Percentiles rank a stretch among this genome's conserved stretches.
phyloP scores from a whole-genome alignment of 2,329 filamentous ascomycete genomes.

The Chalaropsis ovoidea region DNA sequence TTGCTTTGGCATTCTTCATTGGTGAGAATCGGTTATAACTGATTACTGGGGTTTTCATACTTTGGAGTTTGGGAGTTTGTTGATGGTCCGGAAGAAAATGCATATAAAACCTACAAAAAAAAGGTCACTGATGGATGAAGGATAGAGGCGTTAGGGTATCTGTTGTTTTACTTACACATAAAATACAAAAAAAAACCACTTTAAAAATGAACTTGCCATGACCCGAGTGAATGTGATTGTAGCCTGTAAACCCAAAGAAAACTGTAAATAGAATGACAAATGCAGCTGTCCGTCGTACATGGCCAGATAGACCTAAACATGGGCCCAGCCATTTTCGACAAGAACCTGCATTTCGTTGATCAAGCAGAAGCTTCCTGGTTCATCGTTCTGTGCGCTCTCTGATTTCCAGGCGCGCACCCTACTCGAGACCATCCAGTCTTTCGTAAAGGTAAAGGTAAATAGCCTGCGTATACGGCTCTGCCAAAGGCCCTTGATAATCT shows the following conservation, averaged over 20 bases:
- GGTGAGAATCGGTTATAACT: no score
- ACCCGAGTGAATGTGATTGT: neutral
- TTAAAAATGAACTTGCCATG: neutral
- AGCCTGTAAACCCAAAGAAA: neutral
- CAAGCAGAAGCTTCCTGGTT: conserved; percentile 43
- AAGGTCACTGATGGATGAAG: neutral
- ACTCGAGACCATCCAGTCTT: conserved; percentile 32
- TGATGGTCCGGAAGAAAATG: no score
- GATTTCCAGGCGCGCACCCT: conserved; percentile 36
- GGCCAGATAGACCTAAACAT: conserved; percentile 35
- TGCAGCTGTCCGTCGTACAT: neutral
- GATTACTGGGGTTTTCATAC: no score
- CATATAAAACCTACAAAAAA: no score
- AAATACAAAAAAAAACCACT: neutral
- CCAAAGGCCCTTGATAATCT: conserved; percentile 49
- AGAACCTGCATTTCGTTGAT: conserved; percentile 54
- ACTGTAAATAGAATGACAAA: no score
- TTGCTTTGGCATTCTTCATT: no score
- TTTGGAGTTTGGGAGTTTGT: no score
- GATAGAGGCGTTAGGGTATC: neutral
- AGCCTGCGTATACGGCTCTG: conserved; percentile 45
- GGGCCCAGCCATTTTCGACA: conserved; percentile 48
- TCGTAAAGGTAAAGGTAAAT: conserved; percentile 29
- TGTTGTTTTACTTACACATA: neutral
- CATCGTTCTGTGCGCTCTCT: conserved; percentile 32